Evolutionary conservation across 2,329 filamentous ascomycete genomes (phyloP).

Genomic region (Chaetomium olivaceum): DNA sequence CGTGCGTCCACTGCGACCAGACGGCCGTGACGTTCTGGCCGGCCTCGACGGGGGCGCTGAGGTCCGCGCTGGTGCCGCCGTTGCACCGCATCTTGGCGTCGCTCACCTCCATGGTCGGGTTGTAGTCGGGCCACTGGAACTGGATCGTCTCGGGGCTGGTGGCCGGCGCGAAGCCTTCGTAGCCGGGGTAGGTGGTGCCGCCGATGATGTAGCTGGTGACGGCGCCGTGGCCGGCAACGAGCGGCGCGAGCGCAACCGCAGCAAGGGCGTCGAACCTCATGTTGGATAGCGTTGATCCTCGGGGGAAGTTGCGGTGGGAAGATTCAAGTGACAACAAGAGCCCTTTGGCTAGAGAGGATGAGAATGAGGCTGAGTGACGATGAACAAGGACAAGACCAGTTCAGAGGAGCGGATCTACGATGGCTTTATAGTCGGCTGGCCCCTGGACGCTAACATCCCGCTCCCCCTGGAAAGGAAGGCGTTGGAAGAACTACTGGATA

Average conservation of each 20-base stretch:
- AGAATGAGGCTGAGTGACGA: background rate
- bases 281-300: background rate
- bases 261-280: conserved; percentile 33
- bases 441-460: background rate
- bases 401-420: background rate
- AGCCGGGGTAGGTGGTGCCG: conserved; percentile 35
- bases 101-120: conserved; percentile 52
- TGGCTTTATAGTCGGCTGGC: conserved; percentile 5
- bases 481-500: background rate
- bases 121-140: conserved; percentile 59
- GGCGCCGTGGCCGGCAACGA: conserved; percentile 40
- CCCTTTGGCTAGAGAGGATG: background rate
- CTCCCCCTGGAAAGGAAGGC: background rate
- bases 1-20: conserved; percentile 60
- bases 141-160: conserved; percentile 55
- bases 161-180: conserved; percentile 49
- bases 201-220: conserved; percentile 37
- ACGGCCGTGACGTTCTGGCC: conserved; percentile 51
- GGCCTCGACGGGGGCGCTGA: conserved; percentile 48
- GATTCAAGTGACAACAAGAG: background rate
- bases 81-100: conserved; percentile 57
- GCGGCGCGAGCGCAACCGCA: conserved; percentile 35
- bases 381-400: background rate
- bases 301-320: background rate
- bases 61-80: conserved; percentile 50